Evolutionary conservation across 2,329 filamentous ascomycete genomes (phyloP).

Genomic region (Pseudocercospora pini-densiflorae): DNA sequence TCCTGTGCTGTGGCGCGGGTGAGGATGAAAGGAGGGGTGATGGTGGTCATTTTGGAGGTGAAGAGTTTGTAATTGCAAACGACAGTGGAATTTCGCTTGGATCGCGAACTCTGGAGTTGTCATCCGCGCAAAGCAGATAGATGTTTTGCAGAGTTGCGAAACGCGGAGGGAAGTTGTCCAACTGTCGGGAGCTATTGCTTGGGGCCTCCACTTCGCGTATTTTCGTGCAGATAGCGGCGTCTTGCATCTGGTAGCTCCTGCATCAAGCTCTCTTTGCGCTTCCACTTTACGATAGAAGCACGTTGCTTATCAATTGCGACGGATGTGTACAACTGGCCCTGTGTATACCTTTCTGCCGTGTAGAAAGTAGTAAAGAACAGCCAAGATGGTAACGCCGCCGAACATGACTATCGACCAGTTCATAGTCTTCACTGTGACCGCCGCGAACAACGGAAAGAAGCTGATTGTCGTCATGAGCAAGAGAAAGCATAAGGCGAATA

Average conservation of each 20-base stretch:
- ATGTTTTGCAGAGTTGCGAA: neutral
- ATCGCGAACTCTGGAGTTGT: too few relatives aligned
- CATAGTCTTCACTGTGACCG: conserved; percentile 10
- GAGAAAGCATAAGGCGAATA: neutral
- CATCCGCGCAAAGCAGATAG: neutral
- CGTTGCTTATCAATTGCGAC: neutral
- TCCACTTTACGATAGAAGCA: neutral
- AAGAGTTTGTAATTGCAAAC: too few relatives aligned
- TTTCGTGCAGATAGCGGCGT: too few relatives aligned
- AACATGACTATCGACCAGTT: conserved; percentile 30
- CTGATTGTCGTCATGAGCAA: neutral
- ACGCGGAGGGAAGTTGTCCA: neutral
- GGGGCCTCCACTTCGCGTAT: neutral
- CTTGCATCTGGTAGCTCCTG: neutral
- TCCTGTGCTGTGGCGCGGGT: conserved; percentile 15
- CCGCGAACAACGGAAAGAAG: conserved; percentile 23
- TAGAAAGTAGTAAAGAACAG: conserved; percentile 23
- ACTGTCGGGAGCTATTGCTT: neutral
- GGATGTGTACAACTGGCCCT: neutral
- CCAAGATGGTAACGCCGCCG: conserved; percentile 19
- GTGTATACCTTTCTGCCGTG: conserved; percentile 20
- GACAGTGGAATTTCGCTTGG: too few relatives aligned
- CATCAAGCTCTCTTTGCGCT: neutral
- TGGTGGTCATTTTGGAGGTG: neutral
- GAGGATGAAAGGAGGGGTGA: conserved; percentile 14